phyloP scores from a whole-genome alignment of 495 filamentous ascomycete genomes.

The Parmelia sp. region DNA sequence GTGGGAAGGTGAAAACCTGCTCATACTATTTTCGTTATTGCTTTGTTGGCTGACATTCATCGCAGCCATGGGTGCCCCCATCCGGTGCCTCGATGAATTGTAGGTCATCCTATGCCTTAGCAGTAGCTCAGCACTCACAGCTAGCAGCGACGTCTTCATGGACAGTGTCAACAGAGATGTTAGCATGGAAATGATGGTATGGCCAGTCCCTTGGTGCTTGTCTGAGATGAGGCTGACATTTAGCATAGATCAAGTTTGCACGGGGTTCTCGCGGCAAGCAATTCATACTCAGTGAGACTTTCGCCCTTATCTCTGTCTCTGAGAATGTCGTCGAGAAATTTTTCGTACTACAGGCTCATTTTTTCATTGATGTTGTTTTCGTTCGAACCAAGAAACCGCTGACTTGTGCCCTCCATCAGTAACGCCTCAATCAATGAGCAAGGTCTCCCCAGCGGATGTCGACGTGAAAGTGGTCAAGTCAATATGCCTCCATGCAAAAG shows the following conservation, averaged over 20 bases:
- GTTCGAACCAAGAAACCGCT: background rate
- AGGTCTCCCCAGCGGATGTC: conserved; percentile 51
- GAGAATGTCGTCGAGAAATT: background rate
- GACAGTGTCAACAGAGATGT: conserved; percentile 91
- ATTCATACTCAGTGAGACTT: conserved; percentile 64
- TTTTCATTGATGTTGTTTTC: too few relatives aligned
- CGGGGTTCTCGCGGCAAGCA: conserved; percentile 80
- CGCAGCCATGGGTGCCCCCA: conserved; percentile 92
- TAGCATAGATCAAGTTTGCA: conserved; percentile 67
- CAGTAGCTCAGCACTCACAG: conserved; percentile 9
- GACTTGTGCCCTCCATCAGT: conserved; percentile 31
- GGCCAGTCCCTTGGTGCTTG: conserved; percentile 27
- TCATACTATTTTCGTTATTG: background rate
- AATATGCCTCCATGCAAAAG: conserved; percentile 29
- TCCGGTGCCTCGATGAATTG: conserved; percentile 96
- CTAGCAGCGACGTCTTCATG: conserved; percentile 86
- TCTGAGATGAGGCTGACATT: conserved; percentile 21
- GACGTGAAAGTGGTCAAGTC: conserved; percentile 86
- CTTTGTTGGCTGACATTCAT: background rate
- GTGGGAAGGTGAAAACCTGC: conserved; percentile 45
- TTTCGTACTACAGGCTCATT: background rate
- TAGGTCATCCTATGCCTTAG: conserved; percentile 31
- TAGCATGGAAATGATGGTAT: conserved; percentile 90
- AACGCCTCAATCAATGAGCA: conserved; percentile 76
- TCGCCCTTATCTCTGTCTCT: background rate